A percentile compares a stretch with the other conserved stretches of the same genome.
Conservation (phyloP, 2,329 filamentous ascomycete genomes). For the Colletotrichum eremochloae region DNA sequence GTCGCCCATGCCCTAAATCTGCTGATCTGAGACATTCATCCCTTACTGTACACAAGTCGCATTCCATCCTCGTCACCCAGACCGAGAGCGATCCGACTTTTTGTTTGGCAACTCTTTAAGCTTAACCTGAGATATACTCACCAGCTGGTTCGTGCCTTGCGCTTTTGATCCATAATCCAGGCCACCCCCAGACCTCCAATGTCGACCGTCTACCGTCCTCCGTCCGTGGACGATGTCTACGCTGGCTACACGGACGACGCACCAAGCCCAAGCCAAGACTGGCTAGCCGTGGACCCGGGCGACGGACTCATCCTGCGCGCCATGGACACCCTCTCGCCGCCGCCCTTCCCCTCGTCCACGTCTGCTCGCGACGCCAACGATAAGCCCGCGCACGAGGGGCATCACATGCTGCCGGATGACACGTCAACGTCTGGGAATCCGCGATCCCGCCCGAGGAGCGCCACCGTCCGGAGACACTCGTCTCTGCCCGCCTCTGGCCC, state of each 20-base stretch:
- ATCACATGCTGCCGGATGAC: slow-evolving; percentile 37
- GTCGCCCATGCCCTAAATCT: slow-evolving; percentile 13
- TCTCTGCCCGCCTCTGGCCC: slow-evolving; percentile 14
- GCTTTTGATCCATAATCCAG: neutral
- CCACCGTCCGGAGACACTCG: slow-evolving; percentile 34
- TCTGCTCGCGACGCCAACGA: slow-evolving; percentile 13
- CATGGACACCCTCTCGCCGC: slow-evolving; percentile 21
- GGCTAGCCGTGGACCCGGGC: slow-evolving; percentile 26
- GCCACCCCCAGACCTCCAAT: slow-evolving; percentile 7
- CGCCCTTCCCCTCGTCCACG: neutral
- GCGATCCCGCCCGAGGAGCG: slow-evolving; percentile 36
- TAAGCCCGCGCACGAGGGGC: slow-evolving; percentile 6
- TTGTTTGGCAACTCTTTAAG: slow-evolving; percentile 2
- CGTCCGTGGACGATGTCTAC: slow-evolving; percentile 21
- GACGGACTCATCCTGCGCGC: slow-evolving; percentile 22
- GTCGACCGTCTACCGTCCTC: slow-evolving; percentile 30
- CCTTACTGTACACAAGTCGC: slow-evolving; percentile 9
- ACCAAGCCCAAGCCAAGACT: slow-evolving; percentile 11
- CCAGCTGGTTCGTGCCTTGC: neutral
- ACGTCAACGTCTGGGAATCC: slow-evolving; percentile 24
- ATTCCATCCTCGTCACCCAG: slow-evolving; percentile 1
- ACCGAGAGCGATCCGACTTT: neutral
- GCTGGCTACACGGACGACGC: slow-evolving; percentile 2
- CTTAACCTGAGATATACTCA: neutral
- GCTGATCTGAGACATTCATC: slow-evolving; percentile 31